Base-by-base conservation (phyloP, 2,329 filamentous ascomycete species). In the Talaromyces sp. region DNA sequence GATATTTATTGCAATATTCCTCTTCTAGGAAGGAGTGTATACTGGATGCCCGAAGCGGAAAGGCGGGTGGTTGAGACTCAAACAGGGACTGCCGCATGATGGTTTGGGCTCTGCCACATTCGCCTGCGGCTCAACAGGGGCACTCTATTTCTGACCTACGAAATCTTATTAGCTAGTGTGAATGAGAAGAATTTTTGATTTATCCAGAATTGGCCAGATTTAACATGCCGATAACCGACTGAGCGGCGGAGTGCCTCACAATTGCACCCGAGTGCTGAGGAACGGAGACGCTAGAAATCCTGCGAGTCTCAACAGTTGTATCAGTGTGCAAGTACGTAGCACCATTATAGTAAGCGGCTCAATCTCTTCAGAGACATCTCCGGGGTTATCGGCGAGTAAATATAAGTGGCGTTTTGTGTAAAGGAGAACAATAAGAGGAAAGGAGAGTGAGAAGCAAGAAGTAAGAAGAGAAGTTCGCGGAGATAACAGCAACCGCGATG, bases 11-110 rank as follows among this genome's bases (percentile, higher is more conserved):
- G 25, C 53, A 15, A 36, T 56, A 6, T 36, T 22, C 5, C 19
- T 8, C 11, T 36, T 7, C 7, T 5, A 11, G 31, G 13, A 56
- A 38, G 15, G n/a, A 15, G 17, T 25, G 31, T 56, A 36, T 25
- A 17, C 5, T 22, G 6, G 17, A 22, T 36, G 31, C 53, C n/a
- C 19, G 7, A 25, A 56, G 31, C 53, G 53, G 53, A 22, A 56
- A 36, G 53, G 53, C n/a, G 31, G 6, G 53, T 22, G n/a, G 53
- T 22, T 34, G 47, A 7, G 22, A 17, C 29, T 36, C 56, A 59
- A 59, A 59, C 56, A 59, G 56, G 56, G 56, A 59, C 22, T 59
- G 56, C 56, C 56, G 56, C 56, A 59, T 27, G 56, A 43, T 45
- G 56, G 56, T 59, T 59, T 59, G 36, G 36, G 27, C 36, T 59